A percentile compares a stretch with the other conserved stretches of the same genome.
These are phyloP conservation scores for Batrachochytrium dendrobatidis DNA, from an alignment of 371 early-diverging fungal species.

Conservation along the genomic window DNA sequence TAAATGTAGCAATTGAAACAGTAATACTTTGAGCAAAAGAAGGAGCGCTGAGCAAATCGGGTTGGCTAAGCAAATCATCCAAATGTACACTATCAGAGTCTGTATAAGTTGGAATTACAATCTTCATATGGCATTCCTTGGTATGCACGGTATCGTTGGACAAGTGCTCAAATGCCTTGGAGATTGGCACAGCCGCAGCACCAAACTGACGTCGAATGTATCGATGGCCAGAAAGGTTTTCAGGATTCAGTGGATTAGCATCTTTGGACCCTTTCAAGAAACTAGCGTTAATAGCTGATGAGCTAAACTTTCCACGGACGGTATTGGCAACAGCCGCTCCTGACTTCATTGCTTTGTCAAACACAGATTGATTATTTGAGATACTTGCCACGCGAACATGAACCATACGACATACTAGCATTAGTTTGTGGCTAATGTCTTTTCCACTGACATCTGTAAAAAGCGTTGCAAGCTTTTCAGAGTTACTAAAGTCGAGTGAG, in stretches of 20 bases:
- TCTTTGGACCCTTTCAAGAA: not conserved
- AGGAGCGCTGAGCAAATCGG: not conserved
- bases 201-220: not conserved
- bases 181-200: not conserved
- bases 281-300: not conserved
- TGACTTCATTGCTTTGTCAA: not conserved
- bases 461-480: constrained; percentile 36
- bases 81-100: not conserved
- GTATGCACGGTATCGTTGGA: not conserved
- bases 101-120: not conserved
- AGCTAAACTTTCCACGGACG: constrained; percentile 6
- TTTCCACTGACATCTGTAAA: constrained; percentile 51
- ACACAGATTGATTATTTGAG: constrained; percentile 36
- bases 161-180: not conserved
- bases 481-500: not conserved
- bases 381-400: constrained; percentile 60
- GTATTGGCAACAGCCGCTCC: constrained; percentile 4
- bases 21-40: constrained; percentile 2
- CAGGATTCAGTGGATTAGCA: not conserved
- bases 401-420: constrained; percentile 57
- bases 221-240: not conserved
- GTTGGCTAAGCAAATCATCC: not conserved
- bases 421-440: constrained; percentile 36
- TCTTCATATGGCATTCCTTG: not conserved
- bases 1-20: not conserved